phyloP scores from a whole-genome alignment of 2,329 filamentous ascomycete species.

The Lachnellula willkommii region DNA sequence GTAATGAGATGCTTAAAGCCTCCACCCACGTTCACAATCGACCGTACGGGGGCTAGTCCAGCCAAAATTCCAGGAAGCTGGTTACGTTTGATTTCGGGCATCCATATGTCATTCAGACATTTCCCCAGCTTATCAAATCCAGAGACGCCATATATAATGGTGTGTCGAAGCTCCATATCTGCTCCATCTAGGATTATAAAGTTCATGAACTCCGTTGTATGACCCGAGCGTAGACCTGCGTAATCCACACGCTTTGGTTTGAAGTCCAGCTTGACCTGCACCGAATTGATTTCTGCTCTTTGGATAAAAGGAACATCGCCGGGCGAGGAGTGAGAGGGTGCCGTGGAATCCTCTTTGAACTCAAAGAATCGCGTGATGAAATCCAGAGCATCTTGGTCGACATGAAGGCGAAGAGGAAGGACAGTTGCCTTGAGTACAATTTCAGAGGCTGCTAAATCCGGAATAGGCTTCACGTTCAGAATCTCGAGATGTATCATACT shows the following conservation, averaged over 20 bases:
- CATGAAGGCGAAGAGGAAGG: conserved; percentile 81
- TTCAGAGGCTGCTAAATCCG: conserved; percentile 80
- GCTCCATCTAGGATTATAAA: conserved; percentile 89
- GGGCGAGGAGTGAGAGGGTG: conserved; percentile 49
- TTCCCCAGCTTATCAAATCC: conserved; percentile 88
- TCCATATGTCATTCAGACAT: conserved; percentile 94
- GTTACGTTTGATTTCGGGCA: conserved; percentile 81
- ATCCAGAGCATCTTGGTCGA: conserved; percentile 95
- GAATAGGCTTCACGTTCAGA: conserved; percentile 79
- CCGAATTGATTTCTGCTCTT: conserved; percentile 76
- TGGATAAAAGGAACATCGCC: conserved; percentile 83
- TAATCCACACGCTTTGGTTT: conserved; percentile 99
- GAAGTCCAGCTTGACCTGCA: conserved; percentile 86
- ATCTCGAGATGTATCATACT: conserved; percentile 90
- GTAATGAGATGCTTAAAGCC: conserved; percentile 83
- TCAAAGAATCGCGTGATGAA: conserved; percentile 98
- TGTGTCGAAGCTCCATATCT: conserved; percentile 77
- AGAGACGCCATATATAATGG: conserved; percentile 85
- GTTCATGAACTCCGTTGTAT: conserved; percentile 98
- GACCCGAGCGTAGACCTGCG: conserved; percentile 81
- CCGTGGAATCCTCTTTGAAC: conserved; percentile 73
- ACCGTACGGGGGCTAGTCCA: conserved; percentile 83
- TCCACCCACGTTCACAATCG: conserved; percentile 83
- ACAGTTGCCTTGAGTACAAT: conserved; percentile 75
- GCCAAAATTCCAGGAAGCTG: conserved; percentile 86